Base-by-base conservation (phyloP, 1,139 yeast genomes). In the Pneumocystis sp. region DNA sequence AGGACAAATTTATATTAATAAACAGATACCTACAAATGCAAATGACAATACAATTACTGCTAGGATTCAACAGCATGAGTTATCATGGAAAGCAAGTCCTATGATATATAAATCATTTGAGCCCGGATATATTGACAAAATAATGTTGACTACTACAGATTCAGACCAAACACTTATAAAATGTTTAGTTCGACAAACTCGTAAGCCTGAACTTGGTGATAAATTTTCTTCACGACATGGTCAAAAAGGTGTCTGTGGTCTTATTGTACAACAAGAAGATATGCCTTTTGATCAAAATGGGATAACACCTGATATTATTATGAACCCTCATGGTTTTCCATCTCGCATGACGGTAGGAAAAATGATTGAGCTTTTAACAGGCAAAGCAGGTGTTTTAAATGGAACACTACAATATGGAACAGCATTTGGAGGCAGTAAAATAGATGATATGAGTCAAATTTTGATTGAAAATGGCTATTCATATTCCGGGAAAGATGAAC, bases 331-430 rank as follows among this genome's bases (percentile, higher is more conserved):
- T 74, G 98, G 97, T 78, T 93, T 93, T 85, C 98, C 98, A 70
- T 91, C 97, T 57, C 95, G 98, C 81, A 93, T 93, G 99, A 93
- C 99, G 63, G 98, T 93, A 35, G 99, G 98, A 68, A 93, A 93
- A 76, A 93, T 93, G 97, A 86, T 95, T 71, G 99, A 93, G 75
- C 81, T 93, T 69, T 87, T 93, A 37, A 87, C 96, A 42, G 98
- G 98, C 71, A 93, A 93, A 74, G 98, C 98, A 0, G 98, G 98
- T 74, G 97, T 93, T 56, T 78, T 93, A 70, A 88, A 89, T 71
- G 99, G 99, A 6, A 76, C 88, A 1, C 78, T 95, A 68, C 96
- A 95, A 74, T 93, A 93, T 72, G 99, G 98, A 73, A 93, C 98
- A 0, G 95, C 98, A 77, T 93, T 93, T 73, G 98, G 98, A 63